Evolutionary conservation across 768 basidiomycete genomes (phyloP), one percentile per base, ranked within the genome.

Genomic region (Erythrobasidium yunnanense): DNA sequence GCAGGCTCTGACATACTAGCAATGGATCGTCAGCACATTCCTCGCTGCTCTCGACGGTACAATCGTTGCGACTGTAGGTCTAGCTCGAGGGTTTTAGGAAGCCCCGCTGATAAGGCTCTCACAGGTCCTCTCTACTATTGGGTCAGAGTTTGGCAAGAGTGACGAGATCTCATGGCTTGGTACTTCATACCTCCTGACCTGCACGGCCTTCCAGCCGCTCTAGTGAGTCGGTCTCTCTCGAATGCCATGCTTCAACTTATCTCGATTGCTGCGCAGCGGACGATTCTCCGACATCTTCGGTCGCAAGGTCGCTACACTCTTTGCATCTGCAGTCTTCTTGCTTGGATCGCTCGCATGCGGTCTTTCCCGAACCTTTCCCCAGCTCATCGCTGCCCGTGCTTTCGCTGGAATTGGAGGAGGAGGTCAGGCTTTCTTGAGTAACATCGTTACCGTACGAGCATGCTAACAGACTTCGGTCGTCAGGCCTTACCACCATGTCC

Each of bases 401-500:
- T 66, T 70, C 29, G 70, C 70, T 25, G 70, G 70, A 55, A 69
- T 70, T 46, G 68, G 68, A 15, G 67, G 68, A 0, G 68, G 68
- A 22, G 70, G 68, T 23, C 33, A n/a, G n/a, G n/a, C n/a, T n/a
- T n/a, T n/a, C n/a, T n/a, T 69, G 51, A n/a, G 4, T 17, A 6
- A 18, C n/a, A 47, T 53, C 55, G 4, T 34, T 20, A n/a, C n/a
- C n/a, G n/a, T n/a, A n/a, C n/a, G 4, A 7, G 60, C n/a, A n/a
- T n/a, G n/a, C n/a, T n/a, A n/a, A 20, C 23, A 50, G 2, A 15
- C 13, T 23, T 23, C 54, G 17, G 7, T 5, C 35, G n/a, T 5
- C 7, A 25, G n/a, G n/a, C n/a, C n/a, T 45, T 4, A 63, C 55
- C 71, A 84, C 83, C 1, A 76, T 85, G 29, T 81, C 81, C 17